phyloP scores from a whole-genome alignment of 805 yeast species.

The Vanderwaltozyma verrucispora region DNA sequence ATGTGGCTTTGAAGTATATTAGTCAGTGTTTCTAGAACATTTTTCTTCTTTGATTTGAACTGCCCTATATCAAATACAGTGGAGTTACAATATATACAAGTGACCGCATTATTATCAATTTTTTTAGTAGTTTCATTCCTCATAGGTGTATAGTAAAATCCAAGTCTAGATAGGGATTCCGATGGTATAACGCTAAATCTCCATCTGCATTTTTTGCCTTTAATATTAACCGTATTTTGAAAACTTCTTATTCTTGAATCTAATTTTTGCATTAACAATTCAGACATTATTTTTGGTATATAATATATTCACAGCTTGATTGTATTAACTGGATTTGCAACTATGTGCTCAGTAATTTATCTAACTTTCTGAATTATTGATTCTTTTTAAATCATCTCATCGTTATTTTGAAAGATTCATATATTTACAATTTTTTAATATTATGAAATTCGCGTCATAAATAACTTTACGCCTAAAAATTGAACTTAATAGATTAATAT shows the following conservation, averaged over 20 bases:
- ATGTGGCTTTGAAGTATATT: conserved; percentile 19
- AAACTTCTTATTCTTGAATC: conserved; percentile 6
- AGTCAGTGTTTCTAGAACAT: conserved; percentile 15
- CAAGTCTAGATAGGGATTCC: conserved; percentile 18
- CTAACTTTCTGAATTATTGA: no score
- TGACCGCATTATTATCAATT: conserved; percentile 15
- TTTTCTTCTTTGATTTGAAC: conserved; percentile 19
- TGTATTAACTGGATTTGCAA: no score
- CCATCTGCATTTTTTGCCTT: conserved; percentile 22
- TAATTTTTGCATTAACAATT: neutral
- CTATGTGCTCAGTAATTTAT: no score
- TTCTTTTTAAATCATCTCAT: no score
- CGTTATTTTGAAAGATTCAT: no score
- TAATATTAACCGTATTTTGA: conserved; percentile 7
- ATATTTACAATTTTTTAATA: no score
- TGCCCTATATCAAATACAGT: conserved; percentile 13
- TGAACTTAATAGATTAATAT: no score
- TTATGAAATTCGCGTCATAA: no score
- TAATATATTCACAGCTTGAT: no score
- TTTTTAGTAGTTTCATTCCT: conserved; percentile 4
- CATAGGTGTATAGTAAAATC: conserved; percentile 21
- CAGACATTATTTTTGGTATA: neutral
- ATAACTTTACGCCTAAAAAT: no score
- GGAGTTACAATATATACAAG: conserved; percentile 17
- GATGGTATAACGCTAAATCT: conserved; percentile 24